Base-by-base conservation (phyloP, 352 stramenopile genomes). In the Phytophthora pinifolia region DNA sequence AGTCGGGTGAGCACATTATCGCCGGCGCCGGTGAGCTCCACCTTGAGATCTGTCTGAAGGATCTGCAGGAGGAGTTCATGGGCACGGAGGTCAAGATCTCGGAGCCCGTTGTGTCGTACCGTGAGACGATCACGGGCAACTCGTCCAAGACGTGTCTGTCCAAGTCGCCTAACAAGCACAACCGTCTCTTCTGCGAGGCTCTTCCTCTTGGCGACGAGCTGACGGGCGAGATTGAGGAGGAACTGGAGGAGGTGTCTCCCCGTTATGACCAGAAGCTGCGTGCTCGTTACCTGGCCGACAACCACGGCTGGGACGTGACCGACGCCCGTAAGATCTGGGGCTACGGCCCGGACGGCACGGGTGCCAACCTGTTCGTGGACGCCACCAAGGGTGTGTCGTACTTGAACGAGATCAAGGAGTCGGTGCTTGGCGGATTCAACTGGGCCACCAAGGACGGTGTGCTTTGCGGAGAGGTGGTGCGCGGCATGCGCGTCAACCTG, bases 151-250 rank as follows among this genome's bases (percentile, higher is more conserved):
- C 92, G 57, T 98, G 94, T 71, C 78, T 99, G 60, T 98, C 97
- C 54, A 99, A 99, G 94, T 99, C 97, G 61, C 95, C 97, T 38
- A 99, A 99, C 96, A 99, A 99, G 86, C 97, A 99, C 94, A 99
- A 99, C 83, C 94, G 97, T 96, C 90, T 99, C 18, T 99, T 99
- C 83, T 94, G 97, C 64, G 91, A 98, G 49, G 96, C 86, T 36
- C 62, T 78, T 34, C 80, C 94, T 46, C 70, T 99, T 25, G 80
- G 83, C 54, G 84, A 98, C 43, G 97, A 98, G 50, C 83, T 99
- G 22, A 95, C 92, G 18, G 82, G 92, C 18, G 97, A 98, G 60
- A 98, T 99, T 64, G 97, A 99, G 65, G 89, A 99, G 33, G 94
- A 96, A 70, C 97, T 98, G 70, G 77, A 98, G 0, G 84, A 94